These are phyloP conservation scores for Xerocomellus chrysenteron DNA, from an alignment of 768 basidiomycete species.

Conservation along the genomic window DNA sequence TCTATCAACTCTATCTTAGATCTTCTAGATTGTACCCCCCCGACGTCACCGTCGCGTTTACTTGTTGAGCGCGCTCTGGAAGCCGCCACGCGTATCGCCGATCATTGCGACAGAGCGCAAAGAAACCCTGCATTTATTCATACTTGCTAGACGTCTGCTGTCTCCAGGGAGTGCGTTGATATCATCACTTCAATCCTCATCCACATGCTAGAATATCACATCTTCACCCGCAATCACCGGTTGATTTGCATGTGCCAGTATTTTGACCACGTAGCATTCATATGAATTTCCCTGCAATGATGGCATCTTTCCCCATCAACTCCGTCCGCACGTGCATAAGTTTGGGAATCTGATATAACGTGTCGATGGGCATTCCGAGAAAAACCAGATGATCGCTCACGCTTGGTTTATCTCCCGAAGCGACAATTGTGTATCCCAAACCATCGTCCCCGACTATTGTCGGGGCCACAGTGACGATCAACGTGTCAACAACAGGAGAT, in stretches of 20 bases:
- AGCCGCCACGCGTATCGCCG: constrained; percentile 55
- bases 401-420: constrained; percentile 13
- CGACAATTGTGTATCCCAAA: constrained; percentile 48
- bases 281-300: constrained; percentile 29
- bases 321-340: constrained; percentile 30
- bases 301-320: constrained; percentile 33
- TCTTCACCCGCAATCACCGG: neutral
- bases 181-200: constrained; percentile 1
- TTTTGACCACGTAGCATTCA: constrained; percentile 1
- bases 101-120: constrained; percentile 61
- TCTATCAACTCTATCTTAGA: constrained; percentile 36
- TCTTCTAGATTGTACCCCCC: constrained; percentile 49
- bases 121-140: constrained; percentile 47
- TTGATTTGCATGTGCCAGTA: neutral
- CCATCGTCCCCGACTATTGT: constrained; percentile 76
- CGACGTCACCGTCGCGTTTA: constrained; percentile 45
- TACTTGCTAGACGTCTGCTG: constrained; percentile 12
- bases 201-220: neutral
- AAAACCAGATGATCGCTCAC: constrained; percentile 6
- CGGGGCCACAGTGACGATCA: constrained; percentile 88
- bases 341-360: constrained; percentile 17
- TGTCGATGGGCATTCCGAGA: neutral
- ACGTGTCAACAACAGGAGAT: constrained; percentile 53
- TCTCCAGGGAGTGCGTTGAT: neutral
- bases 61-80: constrained; percentile 60